These are phyloP conservation scores for Colletotrichum somersetense DNA, from an alignment of 2,329 filamentous ascomycete species.

Conservation along the genomic window DNA sequence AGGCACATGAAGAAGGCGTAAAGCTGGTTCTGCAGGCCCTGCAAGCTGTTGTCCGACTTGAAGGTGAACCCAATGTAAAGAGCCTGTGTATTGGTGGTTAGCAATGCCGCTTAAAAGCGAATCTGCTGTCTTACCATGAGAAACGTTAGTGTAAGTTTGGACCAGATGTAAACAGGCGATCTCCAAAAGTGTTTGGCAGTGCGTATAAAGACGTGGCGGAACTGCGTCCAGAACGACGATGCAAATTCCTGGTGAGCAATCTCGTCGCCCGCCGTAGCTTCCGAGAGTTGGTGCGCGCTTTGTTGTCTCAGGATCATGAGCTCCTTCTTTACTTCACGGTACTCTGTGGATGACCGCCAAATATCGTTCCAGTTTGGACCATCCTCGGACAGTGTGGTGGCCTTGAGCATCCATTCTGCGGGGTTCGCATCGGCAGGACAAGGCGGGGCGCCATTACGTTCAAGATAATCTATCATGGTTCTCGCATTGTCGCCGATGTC, in stretches of 20 bases:
- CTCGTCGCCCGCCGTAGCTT: too few relatives aligned
- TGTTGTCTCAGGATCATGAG: slow-evolving; percentile 44
- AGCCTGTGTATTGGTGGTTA: slow-evolving; percentile 52
- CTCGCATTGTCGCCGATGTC: slow-evolving; percentile 56
- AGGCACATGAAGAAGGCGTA: slow-evolving; percentile 77
- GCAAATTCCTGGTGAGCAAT: slow-evolving; percentile 71
- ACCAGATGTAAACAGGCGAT: slow-evolving; percentile 78
- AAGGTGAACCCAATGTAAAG: slow-evolving; percentile 79
- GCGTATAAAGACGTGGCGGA: slow-evolving; percentile 69
- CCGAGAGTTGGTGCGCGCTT: neutral
- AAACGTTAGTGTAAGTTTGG: slow-evolving; percentile 68
- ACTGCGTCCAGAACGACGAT: slow-evolving; percentile 73
- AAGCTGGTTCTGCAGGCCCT: slow-evolving; percentile 77
- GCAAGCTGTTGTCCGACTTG: slow-evolving; percentile 66
- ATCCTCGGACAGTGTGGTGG: slow-evolving; percentile 46
- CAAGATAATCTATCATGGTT: slow-evolving; percentile 69
- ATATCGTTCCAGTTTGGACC: slow-evolving; percentile 53
- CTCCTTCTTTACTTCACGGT: slow-evolving; percentile 47
- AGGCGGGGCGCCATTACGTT: slow-evolving; percentile 68
- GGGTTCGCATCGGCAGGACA: slow-evolving; percentile 71
- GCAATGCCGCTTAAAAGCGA: fast-evolving
- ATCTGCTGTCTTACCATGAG: slow-evolving; percentile 43
- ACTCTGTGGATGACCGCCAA: slow-evolving; percentile 51
- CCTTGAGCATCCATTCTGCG: slow-evolving; percentile 74
- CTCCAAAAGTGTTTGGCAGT: slow-evolving; percentile 82